Conservation (phyloP, 2,329 filamentous ascomycete species). For the Sclerotinia borealis region DNA sequence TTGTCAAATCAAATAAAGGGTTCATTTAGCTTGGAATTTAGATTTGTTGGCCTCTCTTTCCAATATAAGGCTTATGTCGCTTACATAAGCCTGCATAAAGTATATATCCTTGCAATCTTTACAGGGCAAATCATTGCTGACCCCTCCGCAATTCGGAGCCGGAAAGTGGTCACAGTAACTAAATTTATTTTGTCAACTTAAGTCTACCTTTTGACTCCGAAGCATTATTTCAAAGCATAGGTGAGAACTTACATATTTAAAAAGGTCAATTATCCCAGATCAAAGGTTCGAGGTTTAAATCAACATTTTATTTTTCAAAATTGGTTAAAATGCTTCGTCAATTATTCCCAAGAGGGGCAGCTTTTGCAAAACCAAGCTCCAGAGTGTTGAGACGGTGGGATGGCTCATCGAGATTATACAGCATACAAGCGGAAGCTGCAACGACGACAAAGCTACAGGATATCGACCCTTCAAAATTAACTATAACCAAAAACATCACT, state of each 20-base stretch:
- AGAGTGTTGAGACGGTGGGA: constrained; percentile 33
- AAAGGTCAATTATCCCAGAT: neutral
- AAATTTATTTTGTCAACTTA: neutral
- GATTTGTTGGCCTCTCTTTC: neutral
- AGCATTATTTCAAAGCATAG: neutral
- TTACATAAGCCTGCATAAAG: constrained; percentile 3
- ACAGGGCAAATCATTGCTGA: neutral
- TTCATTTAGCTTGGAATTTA: neutral
- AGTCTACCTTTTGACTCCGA: neutral
- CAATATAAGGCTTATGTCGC: neutral
- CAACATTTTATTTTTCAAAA: constrained; percentile 8
- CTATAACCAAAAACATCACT: constrained; percentile 64
- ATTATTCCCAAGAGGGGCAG: constrained; percentile 38
- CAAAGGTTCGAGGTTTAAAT: neutral
- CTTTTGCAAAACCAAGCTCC: constrained; percentile 31
- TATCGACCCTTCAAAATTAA: constrained; percentile 72
- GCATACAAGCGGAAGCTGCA: constrained; percentile 38
- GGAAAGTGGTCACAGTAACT: neutral
- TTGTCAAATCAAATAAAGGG: neutral
- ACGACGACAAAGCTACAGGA: constrained; percentile 47
- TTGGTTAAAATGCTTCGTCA: constrained; percentile 42
- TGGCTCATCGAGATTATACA: constrained; percentile 39
- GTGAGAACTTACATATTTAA: constrained; percentile 1
- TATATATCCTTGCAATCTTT: neutral
- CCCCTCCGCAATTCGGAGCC: constrained; percentile 4